A percentile compares a stretch with the other conserved stretches of the same genome.
phyloP scores from a whole-genome alignment of 2,329 filamentous ascomycete genomes.

The Claviceps digitariae region DNA sequence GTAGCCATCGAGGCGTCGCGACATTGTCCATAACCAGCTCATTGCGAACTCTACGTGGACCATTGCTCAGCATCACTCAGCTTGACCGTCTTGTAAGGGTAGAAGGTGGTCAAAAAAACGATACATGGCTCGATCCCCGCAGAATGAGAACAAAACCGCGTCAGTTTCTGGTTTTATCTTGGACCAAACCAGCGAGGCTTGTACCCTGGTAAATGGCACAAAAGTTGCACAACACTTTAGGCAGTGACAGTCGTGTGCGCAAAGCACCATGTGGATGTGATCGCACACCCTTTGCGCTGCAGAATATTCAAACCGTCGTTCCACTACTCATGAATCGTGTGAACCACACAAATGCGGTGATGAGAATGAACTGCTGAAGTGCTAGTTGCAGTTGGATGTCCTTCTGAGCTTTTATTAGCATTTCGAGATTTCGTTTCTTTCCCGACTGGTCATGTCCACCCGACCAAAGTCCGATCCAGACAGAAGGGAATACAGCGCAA shows the following conservation, averaged over 20 bases:
- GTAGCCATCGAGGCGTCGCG: neutral
- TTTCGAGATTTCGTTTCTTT: neutral
- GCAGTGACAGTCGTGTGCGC: neutral
- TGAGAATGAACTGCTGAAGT: neutral
- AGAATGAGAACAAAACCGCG: neutral
- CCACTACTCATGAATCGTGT: neutral
- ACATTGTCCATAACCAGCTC: neutral
- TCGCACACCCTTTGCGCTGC: conserved; percentile 2
- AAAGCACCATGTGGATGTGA: neutral
- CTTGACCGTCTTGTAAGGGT: neutral
- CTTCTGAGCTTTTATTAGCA: too few relatives aligned
- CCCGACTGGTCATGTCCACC: neutral
- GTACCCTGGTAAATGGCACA: neutral
- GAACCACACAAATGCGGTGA: neutral
- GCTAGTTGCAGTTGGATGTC: neutral
- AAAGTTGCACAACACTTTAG: neutral
- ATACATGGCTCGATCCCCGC: neutral
- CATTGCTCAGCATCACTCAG: neutral
- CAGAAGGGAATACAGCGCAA: too few relatives aligned
- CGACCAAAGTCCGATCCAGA: neutral
- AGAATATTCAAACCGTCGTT: neutral
- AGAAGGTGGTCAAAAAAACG: neutral
- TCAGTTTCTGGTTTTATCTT: neutral
- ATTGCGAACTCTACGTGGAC: neutral
- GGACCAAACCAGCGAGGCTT: neutral